Conservation (phyloP, 352 stramenopile genomes). For the Phytophthora pinifolia region DNA sequence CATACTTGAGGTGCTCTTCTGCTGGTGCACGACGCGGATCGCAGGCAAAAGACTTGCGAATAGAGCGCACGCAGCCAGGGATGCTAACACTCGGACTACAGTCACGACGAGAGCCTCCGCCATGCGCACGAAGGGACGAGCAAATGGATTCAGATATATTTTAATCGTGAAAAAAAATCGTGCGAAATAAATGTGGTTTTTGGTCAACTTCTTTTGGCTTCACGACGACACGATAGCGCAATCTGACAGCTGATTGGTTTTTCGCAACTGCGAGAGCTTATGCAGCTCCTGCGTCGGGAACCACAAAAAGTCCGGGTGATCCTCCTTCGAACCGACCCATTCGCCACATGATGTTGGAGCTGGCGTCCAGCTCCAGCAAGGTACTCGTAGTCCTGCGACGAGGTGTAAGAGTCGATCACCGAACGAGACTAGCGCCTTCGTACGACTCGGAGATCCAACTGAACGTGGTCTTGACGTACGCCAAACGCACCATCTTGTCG, state of each 20-base stretch:
- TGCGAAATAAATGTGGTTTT: no score
- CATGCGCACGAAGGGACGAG: constrained; percentile 19
- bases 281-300: constrained; percentile 27
- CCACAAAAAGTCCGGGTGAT: constrained; percentile 43
- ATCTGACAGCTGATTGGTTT: no score
- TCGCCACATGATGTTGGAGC: constrained; percentile 41
- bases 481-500: constrained; percentile 19
- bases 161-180: no score
- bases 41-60: constrained; percentile 48
- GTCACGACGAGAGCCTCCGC: constrained; percentile 25
- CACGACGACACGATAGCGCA: no score
- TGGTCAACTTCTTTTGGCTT: no score
- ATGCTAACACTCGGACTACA: constrained; percentile 40
- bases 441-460: constrained; percentile 31
- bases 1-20: constrained; percentile 36
- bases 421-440: constrained; percentile 20
- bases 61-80: constrained; percentile 44
- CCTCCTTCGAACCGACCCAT: constrained; percentile 31
- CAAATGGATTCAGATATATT: no score
- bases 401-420: constrained; percentile 25
- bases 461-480: constrained; percentile 27
- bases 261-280: constrained; percentile 15
- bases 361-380: constrained; percentile 39
- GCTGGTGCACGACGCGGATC: constrained; percentile 36
- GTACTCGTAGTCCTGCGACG: constrained; percentile 33